phyloP scores from a whole-genome alignment of 495 filamentous ascomycete species.

The Hypoxylon cercidicola region DNA sequence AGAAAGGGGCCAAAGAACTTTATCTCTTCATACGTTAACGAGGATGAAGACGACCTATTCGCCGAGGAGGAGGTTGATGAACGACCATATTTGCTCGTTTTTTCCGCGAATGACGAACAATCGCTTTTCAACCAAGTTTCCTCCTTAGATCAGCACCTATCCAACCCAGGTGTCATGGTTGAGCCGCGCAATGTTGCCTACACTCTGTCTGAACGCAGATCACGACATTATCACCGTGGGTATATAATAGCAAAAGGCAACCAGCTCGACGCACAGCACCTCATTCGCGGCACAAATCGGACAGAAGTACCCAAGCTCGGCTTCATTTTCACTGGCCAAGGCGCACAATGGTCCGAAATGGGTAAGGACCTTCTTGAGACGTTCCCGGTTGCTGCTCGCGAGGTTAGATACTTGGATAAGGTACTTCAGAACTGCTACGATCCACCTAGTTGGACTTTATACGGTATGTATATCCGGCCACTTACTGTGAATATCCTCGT shows the following conservation, averaged over 20 bases:
- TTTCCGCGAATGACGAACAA: slow-evolving; percentile 39
- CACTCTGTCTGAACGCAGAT: slow-evolving; percentile 40
- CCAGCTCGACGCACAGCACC: neutral
- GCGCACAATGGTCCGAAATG: slow-evolving; percentile 58
- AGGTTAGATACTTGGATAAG: slow-evolving; percentile 12
- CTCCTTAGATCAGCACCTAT: neutral
- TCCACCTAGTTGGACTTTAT: slow-evolving; percentile 23
- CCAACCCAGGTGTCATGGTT: slow-evolving; percentile 12
- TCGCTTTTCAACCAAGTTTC: slow-evolving; percentile 3
- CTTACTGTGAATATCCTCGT: neutral
- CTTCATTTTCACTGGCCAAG: slow-evolving; percentile 59
- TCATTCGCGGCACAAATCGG: neutral
- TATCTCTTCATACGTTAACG: slow-evolving; percentile 2
- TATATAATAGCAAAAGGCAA: slow-evolving; percentile 16
- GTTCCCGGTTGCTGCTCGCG: neutral
- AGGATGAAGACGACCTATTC: slow-evolving; percentile 8
- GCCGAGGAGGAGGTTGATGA: neutral
- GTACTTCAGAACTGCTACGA: slow-evolving; percentile 7
- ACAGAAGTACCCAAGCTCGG: slow-evolving; percentile 32
- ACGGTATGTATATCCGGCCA: neutral
- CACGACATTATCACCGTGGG: slow-evolving; percentile 32
- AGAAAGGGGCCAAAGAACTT: neutral
- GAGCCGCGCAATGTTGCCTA: slow-evolving; percentile 35
- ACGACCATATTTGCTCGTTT: slow-evolving; percentile 12
- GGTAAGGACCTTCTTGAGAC: slow-evolving; percentile 42